Base-by-base conservation (phyloP, 441 rosid species). In the Syzygium malaccense region DNA sequence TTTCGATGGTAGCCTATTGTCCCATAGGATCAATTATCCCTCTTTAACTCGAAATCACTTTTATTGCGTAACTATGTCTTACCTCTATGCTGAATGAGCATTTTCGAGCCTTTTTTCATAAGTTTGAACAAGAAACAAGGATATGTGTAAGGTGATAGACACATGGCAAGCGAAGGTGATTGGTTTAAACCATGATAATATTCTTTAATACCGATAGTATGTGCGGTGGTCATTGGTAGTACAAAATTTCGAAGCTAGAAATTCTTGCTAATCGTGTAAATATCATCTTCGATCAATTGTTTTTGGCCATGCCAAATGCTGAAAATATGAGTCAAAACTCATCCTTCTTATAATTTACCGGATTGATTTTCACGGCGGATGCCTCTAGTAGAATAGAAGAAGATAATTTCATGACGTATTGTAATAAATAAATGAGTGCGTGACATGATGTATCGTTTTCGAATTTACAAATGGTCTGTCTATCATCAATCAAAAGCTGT, bases 151-250 rank as follows among this genome's bases (percentile, higher is more conserved):
- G 17, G 64, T 58, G 30, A 58, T 58, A 8, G 2, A 2, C 0
- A 28, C 66, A 28, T 60, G 66, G 66, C 32, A 28, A 60, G 1
- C 4, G 1, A 60, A 60, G 15, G 0, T 28, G 66, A 60, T 60
- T 14, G 66, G 66, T 5, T 30, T 28, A 4, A 57, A 57, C 0
- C 1, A 4, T 57, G n/a, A 0, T 57, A 4, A 57, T 57, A 0
- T 60, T 0, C 1, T 15, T 2, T 60, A 8, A 28, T 58, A 4
- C n/a, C n/a, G 3, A 57, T 57, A 11, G 3, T 60, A 0, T 60
- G 66, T 60, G 32, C 13, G 66, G 32, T 28, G 66, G 32, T 28
- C 4, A 0, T 13, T 60, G 32, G 4, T 60, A 60, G 32, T 32
- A 60, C 15, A 7, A 26, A 28, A 58, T 58, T 56, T 58, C 9